Evolutionary conservation across 2,329 filamentous ascomycete genomes (phyloP), one percentile per base, ranked within the genome.

Genomic region (Ambrosiella xylebori): DNA sequence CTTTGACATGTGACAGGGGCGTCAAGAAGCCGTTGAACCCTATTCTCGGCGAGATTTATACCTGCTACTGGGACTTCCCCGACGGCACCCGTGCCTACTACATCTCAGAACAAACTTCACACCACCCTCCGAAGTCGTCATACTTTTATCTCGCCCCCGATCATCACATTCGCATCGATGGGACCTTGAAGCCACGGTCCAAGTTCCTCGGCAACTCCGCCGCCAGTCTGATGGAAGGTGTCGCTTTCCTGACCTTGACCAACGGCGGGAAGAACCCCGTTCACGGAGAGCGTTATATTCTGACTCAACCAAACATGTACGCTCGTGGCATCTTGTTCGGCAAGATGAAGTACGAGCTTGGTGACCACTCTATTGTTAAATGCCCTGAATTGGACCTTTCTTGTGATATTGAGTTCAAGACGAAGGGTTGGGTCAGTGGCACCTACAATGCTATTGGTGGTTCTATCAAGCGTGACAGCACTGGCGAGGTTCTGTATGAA

Each of bases 261-360:
- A 96, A 96, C 69, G 78, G 85, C 56, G 86, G 87, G 45, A 74
- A 78, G 62, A 73, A 84, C 63, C 75, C 74, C 37, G 73, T 76
- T 53, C 78, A 75, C 62, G 86, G 86, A 60, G 93, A 98, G 72
- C 78, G 83, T 83, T 97, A 95, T 71, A 87, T 94, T 66, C 72
- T 97, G 56, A 97, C 93, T 3, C 93, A 98, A 67, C 93, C 93
- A 15, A 98, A 98, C 73, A 98, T 98, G 89, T 98, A 98, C 69
- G 93, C 91, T 19, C 81, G 93, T 62, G 91, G 93, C 40, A 97
- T 98, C 61, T 76, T 98, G 7, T 96, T 98, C 66, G 93, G 93
- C 53, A 97, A 96, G 70, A 97, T 98, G 93, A 97, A 96, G 71
- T 98, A 97, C 70, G 93, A 98, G 73, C 81, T 98, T 7, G 93